These are phyloP conservation scores for Fusarium musae DNA, from an alignment of 2,329 filamentous ascomycete genomes.

Conservation along the genomic window DNA sequence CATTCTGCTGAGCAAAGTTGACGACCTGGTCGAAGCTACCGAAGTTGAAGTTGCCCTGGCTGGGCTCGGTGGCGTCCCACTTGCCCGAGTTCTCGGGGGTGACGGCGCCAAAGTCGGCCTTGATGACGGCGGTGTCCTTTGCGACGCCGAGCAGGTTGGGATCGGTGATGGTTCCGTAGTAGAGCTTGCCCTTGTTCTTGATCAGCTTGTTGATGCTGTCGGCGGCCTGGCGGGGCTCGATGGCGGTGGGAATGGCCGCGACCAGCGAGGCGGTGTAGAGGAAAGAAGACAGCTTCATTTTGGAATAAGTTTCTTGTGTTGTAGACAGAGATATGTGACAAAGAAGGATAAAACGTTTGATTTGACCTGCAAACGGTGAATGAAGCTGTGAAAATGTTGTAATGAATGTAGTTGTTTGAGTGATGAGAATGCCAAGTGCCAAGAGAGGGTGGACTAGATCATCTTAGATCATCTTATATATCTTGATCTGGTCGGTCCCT, in stretches of 20 bases:
- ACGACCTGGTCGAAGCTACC: slow-evolving; percentile 68
- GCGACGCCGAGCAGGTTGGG: slow-evolving; percentile 58
- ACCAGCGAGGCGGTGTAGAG: slow-evolving; percentile 26
- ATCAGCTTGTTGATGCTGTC: slow-evolving; percentile 45
- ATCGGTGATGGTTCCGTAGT: slow-evolving; percentile 70
- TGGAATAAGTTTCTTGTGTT: not conserved
- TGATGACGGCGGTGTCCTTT: slow-evolving; percentile 58
- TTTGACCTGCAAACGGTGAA: slow-evolving; percentile 22
- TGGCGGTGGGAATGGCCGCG: slow-evolving; percentile 19
- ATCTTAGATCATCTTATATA: slow-evolving; percentile 11
- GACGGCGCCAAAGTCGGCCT: slow-evolving; percentile 72
- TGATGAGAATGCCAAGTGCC: slow-evolving; percentile 14
- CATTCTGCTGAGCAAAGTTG: slow-evolving; percentile 66
- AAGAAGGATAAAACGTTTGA: not conserved
- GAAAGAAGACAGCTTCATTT: slow-evolving; percentile 20
- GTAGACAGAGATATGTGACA: not conserved
- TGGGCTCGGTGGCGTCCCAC: slow-evolving; percentile 62
- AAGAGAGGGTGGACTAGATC: not conserved
- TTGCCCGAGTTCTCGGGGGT: slow-evolving; percentile 79
- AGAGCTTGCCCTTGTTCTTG: slow-evolving; percentile 70
- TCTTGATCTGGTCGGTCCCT: not conserved
- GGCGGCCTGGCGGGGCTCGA: slow-evolving; percentile 16
- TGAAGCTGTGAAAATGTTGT: not conserved
- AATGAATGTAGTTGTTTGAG: slow-evolving; percentile 1
- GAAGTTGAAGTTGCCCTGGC: slow-evolving; percentile 65